phyloP scores from a whole-genome alignment of 2,329 filamentous ascomycete genomes.

The Pseudogymnoascus sp. region DNA sequence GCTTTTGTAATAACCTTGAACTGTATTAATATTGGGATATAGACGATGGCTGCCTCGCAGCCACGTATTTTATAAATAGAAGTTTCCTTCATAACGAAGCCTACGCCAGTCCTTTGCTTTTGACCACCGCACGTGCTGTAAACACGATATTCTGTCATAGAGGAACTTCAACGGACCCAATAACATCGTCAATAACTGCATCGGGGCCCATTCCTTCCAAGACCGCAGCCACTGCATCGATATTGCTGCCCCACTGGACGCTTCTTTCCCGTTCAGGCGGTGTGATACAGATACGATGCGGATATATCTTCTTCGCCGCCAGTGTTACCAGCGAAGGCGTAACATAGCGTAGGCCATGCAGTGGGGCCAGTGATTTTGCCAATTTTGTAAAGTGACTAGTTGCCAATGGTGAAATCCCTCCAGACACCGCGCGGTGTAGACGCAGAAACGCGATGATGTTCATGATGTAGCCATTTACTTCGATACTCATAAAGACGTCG shows the following conservation, averaged over 20 bases:
- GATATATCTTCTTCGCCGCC: slow-evolving; percentile 79
- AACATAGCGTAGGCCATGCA: slow-evolving; percentile 75
- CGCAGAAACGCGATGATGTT: slow-evolving; percentile 84
- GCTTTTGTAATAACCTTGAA: background rate
- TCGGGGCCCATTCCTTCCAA: slow-evolving; percentile 58
- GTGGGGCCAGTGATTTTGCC: slow-evolving; percentile 65
- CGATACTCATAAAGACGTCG: slow-evolving; percentile 60
- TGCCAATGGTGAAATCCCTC: slow-evolving; percentile 70
- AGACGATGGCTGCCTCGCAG: background rate
- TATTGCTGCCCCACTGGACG: slow-evolving; percentile 85
- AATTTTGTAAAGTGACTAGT: slow-evolving; percentile 71
- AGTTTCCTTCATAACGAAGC: background rate
- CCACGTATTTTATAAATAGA: slow-evolving; percentile 7
- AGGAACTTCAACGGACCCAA: slow-evolving; percentile 52
- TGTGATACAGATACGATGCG: slow-evolving; percentile 72
- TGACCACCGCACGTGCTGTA: background rate
- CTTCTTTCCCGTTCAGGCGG: slow-evolving; percentile 70
- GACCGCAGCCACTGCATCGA: slow-evolving; percentile 60
- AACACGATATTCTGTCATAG: slow-evolving; percentile 29
- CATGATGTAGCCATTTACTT: slow-evolving; percentile 77
- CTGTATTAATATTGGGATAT: slow-evolving; percentile 10
- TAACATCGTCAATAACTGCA: slow-evolving; percentile 59
- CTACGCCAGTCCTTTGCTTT: background rate
- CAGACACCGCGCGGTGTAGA: slow-evolving; percentile 75
- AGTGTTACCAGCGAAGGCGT: slow-evolving; percentile 79